Evolutionary conservation across 2,329 filamentous ascomycete species (phyloP).

Genomic region (Lojkania enalia): DNA sequence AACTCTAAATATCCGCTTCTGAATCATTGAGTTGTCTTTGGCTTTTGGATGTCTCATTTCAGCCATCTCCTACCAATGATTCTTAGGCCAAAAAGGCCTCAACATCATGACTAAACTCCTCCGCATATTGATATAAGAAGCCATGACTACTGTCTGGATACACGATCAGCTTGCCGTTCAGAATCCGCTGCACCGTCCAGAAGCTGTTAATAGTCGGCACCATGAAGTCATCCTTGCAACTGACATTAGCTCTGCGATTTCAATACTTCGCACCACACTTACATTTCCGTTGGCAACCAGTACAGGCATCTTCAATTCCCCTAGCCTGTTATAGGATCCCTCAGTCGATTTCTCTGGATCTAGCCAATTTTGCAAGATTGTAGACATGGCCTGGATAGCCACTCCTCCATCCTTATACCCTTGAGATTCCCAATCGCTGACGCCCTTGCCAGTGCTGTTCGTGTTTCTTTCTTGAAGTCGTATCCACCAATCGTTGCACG

Average conservation of each 20-base stretch:
- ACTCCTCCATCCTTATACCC: slow-evolving; percentile 1
- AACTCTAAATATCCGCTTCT: too few relatives aligned
- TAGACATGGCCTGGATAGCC: background rate
- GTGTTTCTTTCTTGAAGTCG: background rate
- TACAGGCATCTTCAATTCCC: background rate
- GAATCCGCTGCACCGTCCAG: slow-evolving; percentile 7
- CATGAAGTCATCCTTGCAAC: slow-evolving; percentile 7
- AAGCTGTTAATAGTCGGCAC: slow-evolving; percentile 6
- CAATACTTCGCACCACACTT: background rate
- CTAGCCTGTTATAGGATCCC: background rate
- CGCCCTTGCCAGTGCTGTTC: background rate
- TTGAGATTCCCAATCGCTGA: background rate
- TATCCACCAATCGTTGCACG: slow-evolving; percentile 2
- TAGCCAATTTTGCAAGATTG: background rate
- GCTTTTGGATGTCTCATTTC: too few relatives aligned
- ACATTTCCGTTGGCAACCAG: slow-evolving; percentile 3
- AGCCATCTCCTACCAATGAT: too few relatives aligned
- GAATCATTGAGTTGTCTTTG: too few relatives aligned
- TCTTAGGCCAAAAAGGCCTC: background rate
- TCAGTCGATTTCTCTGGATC: background rate
- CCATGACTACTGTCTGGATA: slow-evolving; percentile 19
- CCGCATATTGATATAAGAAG: slow-evolving; percentile 19
- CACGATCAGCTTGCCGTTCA: slow-evolving; percentile 13
- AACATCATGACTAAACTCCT: slow-evolving; percentile 8
- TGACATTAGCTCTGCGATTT: background rate